A percentile compares a stretch with the other conserved stretches of the same genome.
phyloP scores from a whole-genome alignment of 164 flowering plant genomes.

The Stephania cephalantha region DNA sequence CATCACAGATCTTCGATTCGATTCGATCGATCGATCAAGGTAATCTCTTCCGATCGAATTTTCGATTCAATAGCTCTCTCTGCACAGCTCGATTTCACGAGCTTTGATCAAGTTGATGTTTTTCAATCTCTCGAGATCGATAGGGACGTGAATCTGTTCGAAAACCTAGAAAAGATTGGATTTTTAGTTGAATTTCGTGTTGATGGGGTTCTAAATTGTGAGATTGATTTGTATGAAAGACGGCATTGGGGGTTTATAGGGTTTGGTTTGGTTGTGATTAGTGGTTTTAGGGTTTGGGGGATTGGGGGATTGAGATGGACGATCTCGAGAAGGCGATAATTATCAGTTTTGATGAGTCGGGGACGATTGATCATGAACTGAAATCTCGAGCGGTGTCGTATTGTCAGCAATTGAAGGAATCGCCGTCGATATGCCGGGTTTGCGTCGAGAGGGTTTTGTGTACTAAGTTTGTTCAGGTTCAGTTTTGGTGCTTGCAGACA shows the following conservation, averaged over 20 bases:
- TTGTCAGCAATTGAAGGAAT: conserved; percentile 60
- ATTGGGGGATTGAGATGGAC: conserved; percentile 42
- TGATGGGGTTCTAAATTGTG: background rate
- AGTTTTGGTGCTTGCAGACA: conserved; percentile 94
- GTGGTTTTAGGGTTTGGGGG: background rate
- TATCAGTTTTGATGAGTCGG: conserved; percentile 87
- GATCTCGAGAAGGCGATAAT: conserved; percentile 86
- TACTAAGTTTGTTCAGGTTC: conserved; percentile 56
- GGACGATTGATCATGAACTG: conserved; percentile 49
- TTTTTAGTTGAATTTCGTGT: background rate
- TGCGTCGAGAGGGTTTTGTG: conserved; percentile 60
- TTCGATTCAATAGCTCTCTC: background rate
- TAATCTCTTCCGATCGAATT: conserved; percentile 1
- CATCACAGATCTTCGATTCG: background rate
- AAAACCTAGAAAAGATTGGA: background rate
- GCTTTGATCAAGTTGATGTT: background rate
- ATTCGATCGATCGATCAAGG: background rate
- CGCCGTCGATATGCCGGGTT: conserved; percentile 45
- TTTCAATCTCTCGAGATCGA: background rate
- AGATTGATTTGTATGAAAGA: background rate
- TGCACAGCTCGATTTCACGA: background rate
- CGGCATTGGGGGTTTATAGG: background rate
- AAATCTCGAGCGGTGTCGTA: conserved; percentile 64
- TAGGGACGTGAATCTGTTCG: background rate
- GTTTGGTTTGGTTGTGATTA: no score